Base-by-base conservation (phyloP, 1,284 basidiomycete species). In the Ustilago vetiveriae region DNA sequence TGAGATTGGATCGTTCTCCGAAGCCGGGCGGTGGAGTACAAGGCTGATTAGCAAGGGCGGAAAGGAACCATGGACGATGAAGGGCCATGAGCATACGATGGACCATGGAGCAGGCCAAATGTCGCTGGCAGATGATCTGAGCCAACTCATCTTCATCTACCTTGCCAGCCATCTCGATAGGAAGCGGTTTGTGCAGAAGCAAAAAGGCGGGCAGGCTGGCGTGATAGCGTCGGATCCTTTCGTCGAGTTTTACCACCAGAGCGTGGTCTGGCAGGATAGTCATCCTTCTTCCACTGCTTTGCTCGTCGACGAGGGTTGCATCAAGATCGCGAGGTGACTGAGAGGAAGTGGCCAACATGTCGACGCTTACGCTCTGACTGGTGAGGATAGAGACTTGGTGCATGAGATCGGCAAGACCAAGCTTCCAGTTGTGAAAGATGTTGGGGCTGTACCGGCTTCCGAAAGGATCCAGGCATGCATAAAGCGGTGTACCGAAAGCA, bases 401-500 rank as follows among this genome's bases (percentile, higher is more conserved):
- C 58, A 60, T 60, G 36, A 60, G 58, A 36, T 60, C 58, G 40
- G 58, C 58, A 14, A 60, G 46, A 16, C 58, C 58, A 1, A 60
- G 58, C 46, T 60, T 60, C 58, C 58, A 60, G 13, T 60, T 60
- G 36, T 60, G 58, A 37, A 60, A 60, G 36, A 60, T 49, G 32
- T 60, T 60, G 29, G 58, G 58, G 41, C 58, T 60, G 58, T 53
- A 60, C 21, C 58, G 45, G 26, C 40, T 53, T 40, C 58, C 58
- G 21, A 54, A 60, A 0, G 58, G 40, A 29, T 60, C 58, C 7
- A 53, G 30, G 35, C 58, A 48, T 17, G 58, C n/a, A n/a, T 60
- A 60, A 24, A 54, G 51, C 7, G 58, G 58, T 7, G 45, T 54
- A 13, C 58, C 50, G 11, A 44, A 53, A 1, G 58, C 45, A 17